Evolutionary conservation across 1,284 basidiomycete species (phyloP).

Genomic region (Sphagnurus paluster): DNA sequence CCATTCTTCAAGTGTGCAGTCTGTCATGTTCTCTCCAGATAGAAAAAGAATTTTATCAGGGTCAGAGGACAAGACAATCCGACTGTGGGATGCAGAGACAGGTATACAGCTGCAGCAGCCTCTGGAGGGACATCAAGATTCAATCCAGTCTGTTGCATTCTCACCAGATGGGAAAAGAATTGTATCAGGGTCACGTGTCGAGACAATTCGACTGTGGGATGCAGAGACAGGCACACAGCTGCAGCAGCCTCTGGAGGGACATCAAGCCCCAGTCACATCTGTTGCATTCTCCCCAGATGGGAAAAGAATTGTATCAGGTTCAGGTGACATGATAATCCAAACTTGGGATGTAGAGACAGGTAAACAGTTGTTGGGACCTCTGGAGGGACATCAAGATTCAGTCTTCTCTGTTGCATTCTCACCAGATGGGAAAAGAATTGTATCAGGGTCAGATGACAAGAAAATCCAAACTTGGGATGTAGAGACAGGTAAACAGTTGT

Average conservation of each 20-base stretch:
- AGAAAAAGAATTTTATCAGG: constrained; percentile 6
- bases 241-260: constrained; percentile 7
- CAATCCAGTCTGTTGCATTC: no score
- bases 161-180: constrained; percentile 17
- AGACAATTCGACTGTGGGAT: constrained; percentile 7
- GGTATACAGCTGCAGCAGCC: no score
- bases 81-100: constrained; percentile 3
- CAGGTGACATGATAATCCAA: constrained; percentile 6
- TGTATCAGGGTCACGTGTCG: constrained; percentile 9
- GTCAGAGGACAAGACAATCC: constrained; percentile 3
- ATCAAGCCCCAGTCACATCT: not conserved
- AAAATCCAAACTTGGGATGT: not conserved
- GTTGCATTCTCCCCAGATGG: constrained; percentile 11
- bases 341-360: constrained; percentile 10
- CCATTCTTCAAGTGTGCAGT: not conserved
- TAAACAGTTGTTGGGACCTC: not conserved
- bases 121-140: no score
- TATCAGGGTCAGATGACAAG: not conserved
- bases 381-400: not conserved
- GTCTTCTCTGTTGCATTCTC: not conserved
- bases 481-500: not conserved
- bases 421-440: constrained; percentile 3
- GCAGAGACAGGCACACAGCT: constrained; percentile 1
- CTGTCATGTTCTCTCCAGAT: constrained; percentile 13
- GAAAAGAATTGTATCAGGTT: constrained; percentile 10